These are phyloP conservation scores for Penicillium sp. DNA, from an alignment of 2,329 filamentous ascomycete genomes.

Conservation along the genomic window DNA sequence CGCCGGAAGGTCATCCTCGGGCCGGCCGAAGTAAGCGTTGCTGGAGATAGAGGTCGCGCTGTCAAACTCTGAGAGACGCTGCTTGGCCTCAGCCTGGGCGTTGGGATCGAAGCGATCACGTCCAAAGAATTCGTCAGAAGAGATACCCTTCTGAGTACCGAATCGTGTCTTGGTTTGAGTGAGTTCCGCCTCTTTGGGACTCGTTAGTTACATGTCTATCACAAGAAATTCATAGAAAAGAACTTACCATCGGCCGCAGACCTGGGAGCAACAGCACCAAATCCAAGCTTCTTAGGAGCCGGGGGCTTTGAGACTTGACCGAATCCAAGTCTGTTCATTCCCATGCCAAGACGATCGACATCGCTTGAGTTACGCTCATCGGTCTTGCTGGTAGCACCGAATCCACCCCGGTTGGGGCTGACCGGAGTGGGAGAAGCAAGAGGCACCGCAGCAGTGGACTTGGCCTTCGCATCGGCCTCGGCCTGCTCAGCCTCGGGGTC, in stretches of 20 bases:
- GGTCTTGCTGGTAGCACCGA: slow-evolving; percentile 57
- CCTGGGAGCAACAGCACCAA: slow-evolving; percentile 80
- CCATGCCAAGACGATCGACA: slow-evolving; percentile 87
- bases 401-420: slow-evolving; percentile 62
- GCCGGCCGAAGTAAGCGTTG: slow-evolving; percentile 94
- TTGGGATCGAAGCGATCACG: slow-evolving; percentile 81
- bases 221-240: background rate
- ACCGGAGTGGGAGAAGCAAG: slow-evolving; percentile 76
- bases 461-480: slow-evolving; percentile 34
- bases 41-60: slow-evolving; percentile 89
- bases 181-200: slow-evolving; percentile 67
- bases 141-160: slow-evolving; percentile 90
- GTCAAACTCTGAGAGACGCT: slow-evolving; percentile 85
- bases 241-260: slow-evolving; percentile 64
- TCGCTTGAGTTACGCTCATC: slow-evolving; percentile 66
- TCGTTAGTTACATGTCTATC: background rate
- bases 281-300: slow-evolving; percentile 76
- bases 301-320: slow-evolving; percentile 67
- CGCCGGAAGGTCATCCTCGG: slow-evolving; percentile 70
- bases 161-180: slow-evolving; percentile 86
- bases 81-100: slow-evolving; percentile 81
- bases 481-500: slow-evolving; percentile 82
- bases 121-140: slow-evolving; percentile 97
- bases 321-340: slow-evolving; percentile 79
- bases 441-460: slow-evolving; percentile 50